Conservation (phyloP, 2,329 filamentous ascomycete genomes). For the Onygenales sp. region DNA sequence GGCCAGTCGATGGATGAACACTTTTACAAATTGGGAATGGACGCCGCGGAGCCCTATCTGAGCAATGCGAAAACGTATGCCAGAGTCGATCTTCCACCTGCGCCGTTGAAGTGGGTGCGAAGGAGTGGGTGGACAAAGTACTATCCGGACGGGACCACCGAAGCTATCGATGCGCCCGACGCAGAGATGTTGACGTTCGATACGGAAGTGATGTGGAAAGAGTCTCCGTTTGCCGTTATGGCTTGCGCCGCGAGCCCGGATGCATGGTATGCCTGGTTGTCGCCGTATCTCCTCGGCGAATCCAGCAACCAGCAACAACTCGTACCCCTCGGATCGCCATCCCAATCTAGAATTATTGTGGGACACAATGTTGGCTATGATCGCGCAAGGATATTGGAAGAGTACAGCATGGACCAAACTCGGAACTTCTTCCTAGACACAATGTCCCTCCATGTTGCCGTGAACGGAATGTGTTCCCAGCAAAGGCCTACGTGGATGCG, state of each 20-base stretch:
- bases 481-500: slow-evolving; percentile 97
- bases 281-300: slow-evolving; percentile 85
- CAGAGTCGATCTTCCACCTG: slow-evolving; percentile 46
- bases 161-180: slow-evolving; percentile 65
- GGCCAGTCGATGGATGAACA: slow-evolving; percentile 84
- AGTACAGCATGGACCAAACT: slow-evolving; percentile 76
- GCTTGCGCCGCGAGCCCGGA: slow-evolving; percentile 83
- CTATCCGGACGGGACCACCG: slow-evolving; percentile 59
- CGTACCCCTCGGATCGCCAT: slow-evolving; percentile 74
- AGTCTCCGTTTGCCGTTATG: slow-evolving; percentile 89
- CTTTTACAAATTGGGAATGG: slow-evolving; percentile 77
- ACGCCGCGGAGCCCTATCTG: slow-evolving; percentile 79
- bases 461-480: slow-evolving; percentile 97
- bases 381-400: slow-evolving; percentile 75
- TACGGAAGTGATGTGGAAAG: slow-evolving; percentile 93
- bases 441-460: slow-evolving; percentile 95
- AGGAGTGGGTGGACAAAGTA: slow-evolving; percentile 95
- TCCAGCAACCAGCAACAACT: slow-evolving; percentile 68
- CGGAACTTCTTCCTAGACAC: slow-evolving; percentile 87
- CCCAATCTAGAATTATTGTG: slow-evolving; percentile 65
- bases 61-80: slow-evolving; percentile 66
- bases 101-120: slow-evolving; percentile 63
- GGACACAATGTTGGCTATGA: slow-evolving; percentile 97
- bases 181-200: slow-evolving; percentile 84
- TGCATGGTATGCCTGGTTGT: slow-evolving; percentile 96